These are phyloP conservation scores for Breynia disticha DNA, from an alignment of 441 rosid genomes.

Conservation along the genomic window DNA sequence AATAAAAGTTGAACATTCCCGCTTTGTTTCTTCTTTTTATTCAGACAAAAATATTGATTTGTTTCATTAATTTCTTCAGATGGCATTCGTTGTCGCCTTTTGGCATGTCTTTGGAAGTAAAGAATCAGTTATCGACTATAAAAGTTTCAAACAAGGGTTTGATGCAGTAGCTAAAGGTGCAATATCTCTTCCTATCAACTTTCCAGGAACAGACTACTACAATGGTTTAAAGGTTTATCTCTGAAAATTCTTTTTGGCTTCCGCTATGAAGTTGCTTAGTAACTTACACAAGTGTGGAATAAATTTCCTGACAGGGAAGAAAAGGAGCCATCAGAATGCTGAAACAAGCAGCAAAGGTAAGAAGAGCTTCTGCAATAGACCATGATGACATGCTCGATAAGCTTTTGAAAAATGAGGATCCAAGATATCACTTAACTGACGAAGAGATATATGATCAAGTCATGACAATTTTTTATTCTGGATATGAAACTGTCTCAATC, in stretches of 20 bases:
- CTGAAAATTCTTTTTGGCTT: neutral
- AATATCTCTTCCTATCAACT: constrained; percentile 43
- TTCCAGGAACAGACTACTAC: constrained; percentile 46
- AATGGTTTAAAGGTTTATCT: constrained; percentile 39
- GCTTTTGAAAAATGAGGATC: constrained; percentile 32
- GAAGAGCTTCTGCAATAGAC: constrained; percentile 32
- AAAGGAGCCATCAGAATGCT: constrained; percentile 25
- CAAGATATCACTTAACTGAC: constrained; percentile 28
- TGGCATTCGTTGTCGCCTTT: constrained; percentile 39
- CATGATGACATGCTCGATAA: constrained; percentile 39
- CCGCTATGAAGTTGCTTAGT: neutral
- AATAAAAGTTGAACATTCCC: neutral
- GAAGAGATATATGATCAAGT: constrained; percentile 45
- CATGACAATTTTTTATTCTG: constrained; percentile 46
- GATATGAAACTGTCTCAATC: constrained; percentile 54
- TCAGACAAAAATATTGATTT: neutral
- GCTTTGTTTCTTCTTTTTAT: neutral
- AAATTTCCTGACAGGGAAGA: constrained; percentile 32
- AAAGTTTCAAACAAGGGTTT: constrained; percentile 33
- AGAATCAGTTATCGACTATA: constrained; percentile 19
- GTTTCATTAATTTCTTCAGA: constrained; percentile 19
- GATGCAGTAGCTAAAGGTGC: constrained; percentile 40
- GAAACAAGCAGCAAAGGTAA: constrained; percentile 29
- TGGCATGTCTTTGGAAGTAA: constrained; percentile 25
- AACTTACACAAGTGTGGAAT: neutral